Evolutionary conservation across 306 rosid species (phyloP).

Genomic region (Rosa persica): DNA sequence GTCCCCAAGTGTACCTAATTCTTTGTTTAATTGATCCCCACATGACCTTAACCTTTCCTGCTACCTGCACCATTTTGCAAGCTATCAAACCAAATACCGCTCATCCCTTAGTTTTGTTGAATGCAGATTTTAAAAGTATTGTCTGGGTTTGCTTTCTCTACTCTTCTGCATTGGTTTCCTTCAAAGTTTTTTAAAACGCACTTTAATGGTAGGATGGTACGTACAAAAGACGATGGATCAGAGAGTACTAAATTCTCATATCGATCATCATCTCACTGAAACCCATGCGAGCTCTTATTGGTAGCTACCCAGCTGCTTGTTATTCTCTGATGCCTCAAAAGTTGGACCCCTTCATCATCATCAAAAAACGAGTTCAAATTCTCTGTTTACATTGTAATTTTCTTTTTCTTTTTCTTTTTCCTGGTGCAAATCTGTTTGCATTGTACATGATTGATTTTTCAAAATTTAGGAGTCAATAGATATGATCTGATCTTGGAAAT

Average conservation of each 20-base stretch:
- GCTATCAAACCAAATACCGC: not conserved
- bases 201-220: constrained; percentile 42
- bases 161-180: constrained; percentile 33
- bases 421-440: too few species aligned
- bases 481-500: not conserved
- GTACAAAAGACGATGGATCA: constrained; percentile 44
- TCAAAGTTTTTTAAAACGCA: constrained; percentile 38
- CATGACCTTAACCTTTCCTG: constrained; percentile 40
- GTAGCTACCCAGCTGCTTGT: constrained; percentile 10
- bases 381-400: not conserved
- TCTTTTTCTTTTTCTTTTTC: too few species aligned
- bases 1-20: constrained; percentile 49
- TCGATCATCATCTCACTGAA: constrained; percentile 56
- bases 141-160: not conserved
- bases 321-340: constrained; percentile 6
- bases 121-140: not conserved
- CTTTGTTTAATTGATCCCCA: constrained; percentile 38
- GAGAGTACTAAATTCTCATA: constrained; percentile 9
- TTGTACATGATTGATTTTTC: not conserved
- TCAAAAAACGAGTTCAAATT: not conserved
- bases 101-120: not conserved
- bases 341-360: not conserved
- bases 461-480: not conserved
- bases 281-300: constrained; percentile 35
- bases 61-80: constrained; percentile 43